Conservation (phyloP, 148 eudicot species). For the Chenopodium suecicum region DNA sequence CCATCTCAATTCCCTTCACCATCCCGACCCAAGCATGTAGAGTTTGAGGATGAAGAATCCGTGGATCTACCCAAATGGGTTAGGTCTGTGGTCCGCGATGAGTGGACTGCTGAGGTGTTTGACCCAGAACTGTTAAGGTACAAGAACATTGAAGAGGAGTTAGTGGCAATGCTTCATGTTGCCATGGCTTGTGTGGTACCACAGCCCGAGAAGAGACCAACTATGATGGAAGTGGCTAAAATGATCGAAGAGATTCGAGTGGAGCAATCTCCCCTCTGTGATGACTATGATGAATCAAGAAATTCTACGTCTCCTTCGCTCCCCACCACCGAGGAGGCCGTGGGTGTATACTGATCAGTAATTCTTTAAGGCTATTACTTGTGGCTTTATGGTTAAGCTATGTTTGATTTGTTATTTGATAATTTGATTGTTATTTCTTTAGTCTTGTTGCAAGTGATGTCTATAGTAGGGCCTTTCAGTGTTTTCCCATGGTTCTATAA, state of each 20-base stretch:
- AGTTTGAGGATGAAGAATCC: constrained; percentile 32
- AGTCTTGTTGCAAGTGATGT: constrained; percentile 39
- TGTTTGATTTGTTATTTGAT: constrained; percentile 20
- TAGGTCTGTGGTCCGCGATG: constrained; percentile 78
- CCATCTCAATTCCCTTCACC: constrained; percentile 60
- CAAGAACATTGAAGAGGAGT: constrained; percentile 93
- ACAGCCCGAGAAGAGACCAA: constrained; percentile 83
- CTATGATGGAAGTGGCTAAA: constrained; percentile 69
- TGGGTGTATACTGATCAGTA: constrained; percentile 32
- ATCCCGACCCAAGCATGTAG: constrained; percentile 26
- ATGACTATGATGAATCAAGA: constrained; percentile 87
- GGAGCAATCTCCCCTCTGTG: constrained; percentile 86
- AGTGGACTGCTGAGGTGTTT: constrained; percentile 96
- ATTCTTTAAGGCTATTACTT: constrained; percentile 17
- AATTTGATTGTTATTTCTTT: constrained; percentile 21
- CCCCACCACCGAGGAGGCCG: constrained; percentile 70
- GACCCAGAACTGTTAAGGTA: constrained; percentile 88
- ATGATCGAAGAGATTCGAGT: constrained; percentile 90
- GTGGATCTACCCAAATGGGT: constrained; percentile 84
- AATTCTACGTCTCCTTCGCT: constrained; percentile 77
- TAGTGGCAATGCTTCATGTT: constrained; percentile 84
- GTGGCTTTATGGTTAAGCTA: constrained; percentile 18
- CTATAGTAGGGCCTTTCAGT: constrained; percentile 6
- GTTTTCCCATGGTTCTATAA: neutral
- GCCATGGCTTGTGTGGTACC: constrained; percentile 79